phyloP scores from a whole-genome alignment of 2,329 filamentous ascomycete genomes.

The Fusarium xyrophilum region DNA sequence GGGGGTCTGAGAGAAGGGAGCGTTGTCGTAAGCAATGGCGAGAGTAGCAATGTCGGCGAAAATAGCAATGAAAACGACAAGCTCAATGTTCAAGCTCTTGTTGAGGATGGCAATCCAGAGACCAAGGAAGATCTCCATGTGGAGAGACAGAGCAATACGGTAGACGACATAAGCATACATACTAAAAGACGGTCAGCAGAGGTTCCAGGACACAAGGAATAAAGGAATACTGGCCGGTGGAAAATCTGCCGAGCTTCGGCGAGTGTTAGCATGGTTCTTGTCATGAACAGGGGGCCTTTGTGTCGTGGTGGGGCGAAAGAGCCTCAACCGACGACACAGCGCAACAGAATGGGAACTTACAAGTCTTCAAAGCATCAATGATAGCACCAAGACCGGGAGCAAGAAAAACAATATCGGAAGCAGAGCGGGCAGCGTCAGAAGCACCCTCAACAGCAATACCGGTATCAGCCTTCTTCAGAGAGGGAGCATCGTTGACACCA shows the following conservation, averaged over 20 bases:
- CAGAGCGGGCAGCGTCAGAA: conserved; percentile 88
- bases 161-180: conserved; percentile 98
- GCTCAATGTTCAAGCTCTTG: conserved; percentile 80
- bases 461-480: conserved; percentile 93
- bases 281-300: rapidly evolving
- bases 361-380: conserved; percentile 91
- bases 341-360: conserved; percentile 54
- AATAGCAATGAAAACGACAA: conserved; percentile 92
- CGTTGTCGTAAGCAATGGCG: conserved; percentile 92
- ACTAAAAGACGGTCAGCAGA: conserved; percentile 50
- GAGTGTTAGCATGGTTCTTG: conserved; percentile 53
- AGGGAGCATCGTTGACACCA: conserved; percentile 92
- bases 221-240: too few relatives aligned
- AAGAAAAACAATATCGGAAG: conserved; percentile 93
- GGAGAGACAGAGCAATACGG: conserved; percentile 89
- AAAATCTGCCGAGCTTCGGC: conserved; percentile 73
- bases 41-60: conserved; percentile 93
- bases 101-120: conserved; percentile 92
- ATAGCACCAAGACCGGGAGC: conserved; percentile 90
- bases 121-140: conserved; percentile 89
- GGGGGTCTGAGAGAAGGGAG: conserved; percentile 81
- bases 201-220: too few relatives aligned
- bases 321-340: not conserved
- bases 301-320: not conserved
- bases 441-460: conserved; percentile 94